phyloP scores from a whole-genome alignment of 2,329 filamentous ascomycete genomes.

The Neoscytalidium dimidiatum region DNA sequence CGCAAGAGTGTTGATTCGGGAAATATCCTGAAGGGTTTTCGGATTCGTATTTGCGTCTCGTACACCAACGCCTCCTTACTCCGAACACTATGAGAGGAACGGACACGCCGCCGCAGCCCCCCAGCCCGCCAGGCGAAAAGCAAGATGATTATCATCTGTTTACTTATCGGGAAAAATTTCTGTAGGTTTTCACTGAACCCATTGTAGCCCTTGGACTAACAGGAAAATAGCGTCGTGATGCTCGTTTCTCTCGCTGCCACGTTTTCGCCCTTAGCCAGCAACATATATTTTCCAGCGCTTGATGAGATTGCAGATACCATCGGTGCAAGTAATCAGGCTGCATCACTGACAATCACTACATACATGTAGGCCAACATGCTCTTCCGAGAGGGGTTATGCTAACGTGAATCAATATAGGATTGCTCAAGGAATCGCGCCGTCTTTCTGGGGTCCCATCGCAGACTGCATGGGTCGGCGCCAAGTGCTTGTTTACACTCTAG shows the following conservation, averaged over 20 bases:
- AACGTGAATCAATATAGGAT: constrained; percentile 37
- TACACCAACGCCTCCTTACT: too few species aligned
- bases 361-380: background rate
- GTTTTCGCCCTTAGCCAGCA: constrained; percentile 8
- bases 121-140: background rate
- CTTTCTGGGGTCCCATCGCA: constrained; percentile 32
- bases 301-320: constrained; percentile 6
- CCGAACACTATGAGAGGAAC: background rate
- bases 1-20: background rate
- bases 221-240: background rate
- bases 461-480: constrained; percentile 10
- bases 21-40: background rate
- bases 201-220: background rate
- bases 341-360: constrained; percentile 5
- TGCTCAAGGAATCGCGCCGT: constrained; percentile 48
- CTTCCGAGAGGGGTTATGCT: background rate
- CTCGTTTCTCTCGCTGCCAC: constrained; percentile 12
- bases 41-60: too few species aligned
- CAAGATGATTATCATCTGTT: background rate
- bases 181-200: background rate
- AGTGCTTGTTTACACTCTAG: constrained; percentile 5
- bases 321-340: background rate
- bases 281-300: constrained; percentile 16
- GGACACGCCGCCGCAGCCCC: background rate
- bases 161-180: background rate